Percentiles rank a stretch among this genome's conserved stretches.
Evolutionary conservation across 192 early-diverging fungal genomes (phyloP).

Genomic region (Martensiomyces pterosporus): DNA sequence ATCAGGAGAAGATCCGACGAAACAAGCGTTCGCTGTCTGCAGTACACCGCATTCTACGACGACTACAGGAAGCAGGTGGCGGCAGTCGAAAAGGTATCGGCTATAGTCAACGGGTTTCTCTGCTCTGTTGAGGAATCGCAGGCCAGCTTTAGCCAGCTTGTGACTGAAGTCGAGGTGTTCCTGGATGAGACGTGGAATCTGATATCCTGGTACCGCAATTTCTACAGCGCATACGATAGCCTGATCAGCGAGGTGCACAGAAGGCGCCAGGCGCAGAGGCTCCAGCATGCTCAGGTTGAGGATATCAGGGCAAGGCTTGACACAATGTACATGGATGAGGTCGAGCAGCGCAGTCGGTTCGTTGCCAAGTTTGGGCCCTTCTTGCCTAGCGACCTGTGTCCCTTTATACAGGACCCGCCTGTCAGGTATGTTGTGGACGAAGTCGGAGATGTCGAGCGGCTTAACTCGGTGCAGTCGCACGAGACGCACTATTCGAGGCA

Average conservation of each 20-base stretch:
- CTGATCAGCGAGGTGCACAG: conserved; percentile 46
- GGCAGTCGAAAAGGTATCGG: conserved; percentile 18
- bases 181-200: conserved; percentile 41
- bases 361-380: conserved; percentile 38
- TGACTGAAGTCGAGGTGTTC: conserved; percentile 13
- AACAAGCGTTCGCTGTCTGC: conserved; percentile 32
- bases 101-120: conserved; percentile 12
- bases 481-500: conserved; percentile 37
- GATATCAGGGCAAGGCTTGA: conserved; percentile 42
- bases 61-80: conserved; percentile 26
- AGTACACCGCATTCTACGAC: conserved; percentile 39
- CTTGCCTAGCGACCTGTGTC: conserved; percentile 50
- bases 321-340: conserved; percentile 28
- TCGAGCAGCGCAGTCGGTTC: conserved; percentile 27
- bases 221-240: conserved; percentile 44
- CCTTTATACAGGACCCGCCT: conserved; percentile 53
- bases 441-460: conserved; percentile 22
- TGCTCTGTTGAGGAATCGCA: conserved; percentile 10
- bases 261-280: conserved; percentile 35
- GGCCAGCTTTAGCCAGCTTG: conserved; percentile 11
- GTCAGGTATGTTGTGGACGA: conserved; percentile 35
- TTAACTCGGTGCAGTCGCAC: conserved; percentile 45
- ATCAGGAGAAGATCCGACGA: conserved; percentile 40
- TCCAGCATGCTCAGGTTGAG: conserved; percentile 26
- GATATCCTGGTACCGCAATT: conserved; percentile 46